phyloP scores from a whole-genome alignment of 805 yeast species.

The Zygosaccharomyces siamensis region DNA sequence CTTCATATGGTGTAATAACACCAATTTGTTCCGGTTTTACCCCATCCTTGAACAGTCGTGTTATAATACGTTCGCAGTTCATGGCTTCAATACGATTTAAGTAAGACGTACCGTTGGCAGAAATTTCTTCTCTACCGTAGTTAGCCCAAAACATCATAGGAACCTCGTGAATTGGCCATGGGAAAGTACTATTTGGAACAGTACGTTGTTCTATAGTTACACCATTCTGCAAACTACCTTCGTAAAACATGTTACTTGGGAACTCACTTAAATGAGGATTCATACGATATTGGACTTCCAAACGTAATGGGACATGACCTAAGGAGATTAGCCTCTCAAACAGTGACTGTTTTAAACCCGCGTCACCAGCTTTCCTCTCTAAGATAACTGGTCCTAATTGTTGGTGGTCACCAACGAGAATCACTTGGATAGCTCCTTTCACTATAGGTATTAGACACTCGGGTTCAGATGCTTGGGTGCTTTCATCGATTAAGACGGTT shows the following conservation, averaged over 20 bases:
- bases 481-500: conserved; percentile 84
- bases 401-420: conserved; percentile 92
- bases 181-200: conserved; percentile 54
- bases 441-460: conserved; percentile 85
- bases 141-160: conserved; percentile 98
- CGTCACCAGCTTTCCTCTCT: conserved; percentile 74
- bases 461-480: conserved; percentile 92
- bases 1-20: conserved; percentile 91
- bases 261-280: conserved; percentile 83
- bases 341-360: conserved; percentile 80
- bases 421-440: conserved; percentile 83
- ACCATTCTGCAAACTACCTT: conserved; percentile 88
- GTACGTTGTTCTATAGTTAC: conserved; percentile 72
- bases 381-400: conserved; percentile 90
- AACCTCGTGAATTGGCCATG: conserved; percentile 81
- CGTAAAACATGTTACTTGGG: conserved; percentile 87
- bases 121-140: conserved; percentile 83
- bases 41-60: conserved; percentile 70
- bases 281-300: conserved; percentile 95
- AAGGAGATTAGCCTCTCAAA: conserved; percentile 80
- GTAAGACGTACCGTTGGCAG: conserved; percentile 74
- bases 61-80: conserved; percentile 76
- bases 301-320: conserved; percentile 78
- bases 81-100: conserved; percentile 85
- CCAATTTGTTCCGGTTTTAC: conserved; percentile 80